These are phyloP conservation scores for Septoria linicola DNA, from an alignment of 2,329 filamentous ascomycete genomes.

Conservation along the genomic window DNA sequence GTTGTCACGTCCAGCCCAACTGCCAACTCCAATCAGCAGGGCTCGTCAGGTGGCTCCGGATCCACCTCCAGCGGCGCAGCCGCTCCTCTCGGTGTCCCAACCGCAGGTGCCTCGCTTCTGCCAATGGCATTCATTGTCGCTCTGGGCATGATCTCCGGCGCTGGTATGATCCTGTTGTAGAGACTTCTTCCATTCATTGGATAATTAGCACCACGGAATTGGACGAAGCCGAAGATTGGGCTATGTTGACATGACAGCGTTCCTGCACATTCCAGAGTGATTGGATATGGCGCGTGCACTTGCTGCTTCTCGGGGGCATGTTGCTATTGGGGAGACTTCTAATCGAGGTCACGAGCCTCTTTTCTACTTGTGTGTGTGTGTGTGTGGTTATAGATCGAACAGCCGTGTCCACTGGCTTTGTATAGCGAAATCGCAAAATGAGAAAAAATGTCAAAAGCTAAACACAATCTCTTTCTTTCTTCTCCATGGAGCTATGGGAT, in stretches of 20 bases:
- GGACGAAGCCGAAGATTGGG: not conserved
- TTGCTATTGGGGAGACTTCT: not conserved
- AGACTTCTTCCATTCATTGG: not conserved
- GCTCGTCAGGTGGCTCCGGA: slow-evolving; percentile 28
- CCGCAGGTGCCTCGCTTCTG: slow-evolving; percentile 26
- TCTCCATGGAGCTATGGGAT: too few relatives aligned
- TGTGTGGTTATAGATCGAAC: too few relatives aligned
- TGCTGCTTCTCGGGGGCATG: not conserved
- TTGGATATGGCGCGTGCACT: not conserved
- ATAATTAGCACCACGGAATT: not conserved
- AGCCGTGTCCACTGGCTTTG: too few relatives aligned
- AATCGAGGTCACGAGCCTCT: not conserved
- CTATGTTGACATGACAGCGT: slow-evolving; percentile 1
- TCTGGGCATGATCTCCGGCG: slow-evolving; percentile 32
- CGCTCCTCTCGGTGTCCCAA: slow-evolving; percentile 24
- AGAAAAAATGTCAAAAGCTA: too few relatives aligned
- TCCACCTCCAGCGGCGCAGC: slow-evolving; percentile 27
- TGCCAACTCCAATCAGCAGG: slow-evolving; percentile 38
- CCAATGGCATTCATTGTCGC: slow-evolving; percentile 30
- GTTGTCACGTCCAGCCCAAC: slow-evolving; percentile 53
- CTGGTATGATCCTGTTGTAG: slow-evolving; percentile 38
- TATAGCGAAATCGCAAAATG: too few relatives aligned
- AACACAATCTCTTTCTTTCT: too few relatives aligned
- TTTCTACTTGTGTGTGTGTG: too few relatives aligned
- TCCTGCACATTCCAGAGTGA: too few relatives aligned